phyloP scores from a whole-genome alignment of 2,329 filamentous ascomycete genomes.

The Aspergillus eucalypticola region DNA sequence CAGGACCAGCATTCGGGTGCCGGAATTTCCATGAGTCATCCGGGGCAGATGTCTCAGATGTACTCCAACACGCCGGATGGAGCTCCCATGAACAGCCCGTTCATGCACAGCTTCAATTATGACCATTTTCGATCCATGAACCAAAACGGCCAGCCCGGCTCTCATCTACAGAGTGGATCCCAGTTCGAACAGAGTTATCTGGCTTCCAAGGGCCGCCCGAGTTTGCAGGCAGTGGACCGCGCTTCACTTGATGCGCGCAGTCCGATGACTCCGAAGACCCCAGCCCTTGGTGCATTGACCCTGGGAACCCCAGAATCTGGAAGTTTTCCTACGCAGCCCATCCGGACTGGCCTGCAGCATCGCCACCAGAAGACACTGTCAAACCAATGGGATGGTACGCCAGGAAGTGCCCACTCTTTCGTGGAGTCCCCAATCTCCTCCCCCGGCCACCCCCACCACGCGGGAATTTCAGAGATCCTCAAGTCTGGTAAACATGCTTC shows the following conservation, averaged over 20 bases:
- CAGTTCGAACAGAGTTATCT: constrained; percentile 60
- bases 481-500: constrained; percentile 80
- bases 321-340: constrained; percentile 74
- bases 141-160: constrained; percentile 49
- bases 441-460: constrained; percentile 60
- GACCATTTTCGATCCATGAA: constrained; percentile 71
- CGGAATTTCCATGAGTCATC: constrained; percentile 62
- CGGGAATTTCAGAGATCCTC: constrained; percentile 85
- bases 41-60: constrained; percentile 67
- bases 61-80: constrained; percentile 92
- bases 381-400: constrained; percentile 87
- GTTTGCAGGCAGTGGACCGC: constrained; percentile 66
- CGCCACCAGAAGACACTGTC: constrained; percentile 79
- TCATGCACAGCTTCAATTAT: constrained; percentile 75
- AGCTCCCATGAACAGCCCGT: constrained; percentile 88
- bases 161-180: constrained; percentile 41
- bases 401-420: constrained; percentile 80
- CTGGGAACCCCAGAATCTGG: constrained; percentile 71
- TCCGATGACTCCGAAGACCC: constrained; percentile 86
- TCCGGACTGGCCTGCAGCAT: constrained; percentile 64
- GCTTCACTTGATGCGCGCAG: constrained; percentile 74
- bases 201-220: constrained; percentile 59
- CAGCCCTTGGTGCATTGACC: constrained; percentile 70
- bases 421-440: constrained; percentile 82
- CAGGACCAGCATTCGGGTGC: constrained; percentile 57